Evolutionary conservation across 176 grass and related monocot species (phyloP).

Genomic region (Zea mays): DNA sequence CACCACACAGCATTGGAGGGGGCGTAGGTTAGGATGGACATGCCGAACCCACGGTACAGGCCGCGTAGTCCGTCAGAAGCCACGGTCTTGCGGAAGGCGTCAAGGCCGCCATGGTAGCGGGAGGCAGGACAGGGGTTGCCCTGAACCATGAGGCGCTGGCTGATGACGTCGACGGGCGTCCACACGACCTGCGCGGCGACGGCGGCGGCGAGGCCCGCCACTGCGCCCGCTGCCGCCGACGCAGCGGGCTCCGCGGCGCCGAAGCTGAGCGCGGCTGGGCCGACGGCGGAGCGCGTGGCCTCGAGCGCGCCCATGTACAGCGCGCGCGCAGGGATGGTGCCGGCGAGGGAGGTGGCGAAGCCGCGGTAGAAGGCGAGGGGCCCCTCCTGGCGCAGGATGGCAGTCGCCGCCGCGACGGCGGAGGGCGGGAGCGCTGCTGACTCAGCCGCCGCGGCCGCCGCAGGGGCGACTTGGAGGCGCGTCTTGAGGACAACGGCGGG

Average conservation of each 20-base stretch:
- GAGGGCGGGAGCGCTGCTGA: slow-evolving; percentile 40
- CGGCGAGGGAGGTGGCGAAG: slow-evolving; percentile 68
- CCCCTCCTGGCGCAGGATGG: slow-evolving; percentile 62
- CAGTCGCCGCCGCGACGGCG: slow-evolving; percentile 32
- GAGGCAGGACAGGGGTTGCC: slow-evolving; percentile 45
- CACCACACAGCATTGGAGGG: slow-evolving; percentile 88
- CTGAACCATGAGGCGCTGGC: slow-evolving; percentile 85
- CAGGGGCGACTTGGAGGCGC: slow-evolving; percentile 57
- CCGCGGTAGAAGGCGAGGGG: slow-evolving; percentile 73
- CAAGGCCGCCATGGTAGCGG: slow-evolving; percentile 60
- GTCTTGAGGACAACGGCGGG: slow-evolving; percentile 78
- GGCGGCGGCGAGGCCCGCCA: slow-evolving; percentile 47
- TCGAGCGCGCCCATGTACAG: slow-evolving; percentile 84
- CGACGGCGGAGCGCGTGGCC: slow-evolving; percentile 56
- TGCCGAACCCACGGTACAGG: slow-evolving; percentile 73
- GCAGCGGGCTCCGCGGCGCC: slow-evolving; percentile 51
- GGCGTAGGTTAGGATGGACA: slow-evolving; percentile 84
- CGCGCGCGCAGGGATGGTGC: slow-evolving; percentile 70
- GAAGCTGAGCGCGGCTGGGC: slow-evolving; percentile 37
- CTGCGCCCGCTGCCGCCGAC: slow-evolving; percentile 42
- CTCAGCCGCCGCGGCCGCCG: neutral
- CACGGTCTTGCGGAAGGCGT: slow-evolving; percentile 70
- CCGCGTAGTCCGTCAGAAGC: slow-evolving; percentile 55
- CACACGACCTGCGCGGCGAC: slow-evolving; percentile 71
- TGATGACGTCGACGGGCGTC: slow-evolving; percentile 76